Conservation (phyloP, 495 filamentous ascomycete genomes). For the Hypoxylon subgilvum region DNA sequence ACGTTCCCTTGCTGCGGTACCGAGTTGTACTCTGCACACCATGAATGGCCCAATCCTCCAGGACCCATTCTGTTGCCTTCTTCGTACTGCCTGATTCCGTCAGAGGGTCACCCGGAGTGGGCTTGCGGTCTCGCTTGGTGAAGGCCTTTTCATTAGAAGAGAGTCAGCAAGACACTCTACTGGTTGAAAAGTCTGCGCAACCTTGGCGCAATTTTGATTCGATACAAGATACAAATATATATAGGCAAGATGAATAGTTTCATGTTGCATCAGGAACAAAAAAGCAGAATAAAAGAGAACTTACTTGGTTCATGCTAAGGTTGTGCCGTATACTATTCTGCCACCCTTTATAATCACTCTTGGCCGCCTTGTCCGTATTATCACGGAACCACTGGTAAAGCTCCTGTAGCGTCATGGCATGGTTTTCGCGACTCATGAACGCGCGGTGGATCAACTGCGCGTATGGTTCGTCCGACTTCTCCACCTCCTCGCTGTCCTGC, state of each 20-base stretch:
- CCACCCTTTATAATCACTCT: constrained; percentile 76
- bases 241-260: too few relatives aligned
- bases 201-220: too few relatives aligned
- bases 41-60: constrained; percentile 47
- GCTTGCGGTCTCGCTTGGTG: constrained; percentile 46
- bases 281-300: constrained; percentile 40
- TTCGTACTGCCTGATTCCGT: constrained; percentile 34
- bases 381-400: constrained; percentile 90
- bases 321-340: constrained; percentile 98
- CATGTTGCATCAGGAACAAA: background rate
- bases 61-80: constrained; percentile 51
- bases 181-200: too few relatives aligned
- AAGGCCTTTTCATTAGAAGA: constrained; percentile 46
- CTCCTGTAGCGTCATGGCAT: constrained; percentile 78
- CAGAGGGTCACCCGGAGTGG: constrained; percentile 11
- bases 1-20: constrained; percentile 50
- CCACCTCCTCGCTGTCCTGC: constrained; percentile 15
- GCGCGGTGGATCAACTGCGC: constrained; percentile 81
- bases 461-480: constrained; percentile 70
- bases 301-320: constrained; percentile 92
- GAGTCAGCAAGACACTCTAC: constrained; percentile 10
- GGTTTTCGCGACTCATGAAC: constrained; percentile 65
- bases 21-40: constrained; percentile 57
- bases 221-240: too few relatives aligned
- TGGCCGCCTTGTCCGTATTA: constrained; percentile 74